Percentiles rank a stretch among this genome's conserved stretches.
These are phyloP conservation scores for Diaporthe destruens DNA, from an alignment of 2,329 filamentous ascomycete genomes.

Conservation along the genomic window DNA sequence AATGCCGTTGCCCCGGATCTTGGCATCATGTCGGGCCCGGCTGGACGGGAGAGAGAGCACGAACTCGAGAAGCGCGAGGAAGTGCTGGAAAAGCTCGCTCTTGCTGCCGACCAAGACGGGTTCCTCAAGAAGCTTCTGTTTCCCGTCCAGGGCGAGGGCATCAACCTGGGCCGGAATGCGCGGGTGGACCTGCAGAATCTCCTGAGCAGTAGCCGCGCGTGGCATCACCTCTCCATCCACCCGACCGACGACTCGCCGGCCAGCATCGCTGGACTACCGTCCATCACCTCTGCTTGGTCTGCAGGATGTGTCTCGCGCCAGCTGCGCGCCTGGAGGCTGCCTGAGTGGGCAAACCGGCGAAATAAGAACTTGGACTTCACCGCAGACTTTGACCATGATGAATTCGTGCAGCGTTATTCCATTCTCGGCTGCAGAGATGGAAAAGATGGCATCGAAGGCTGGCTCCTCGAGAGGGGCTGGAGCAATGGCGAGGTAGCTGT, in stretches of 20 bases:
- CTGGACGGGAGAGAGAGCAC: slow-evolving; percentile 79
- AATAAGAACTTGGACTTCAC: slow-evolving; percentile 95
- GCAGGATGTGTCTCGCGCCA: slow-evolving; percentile 93
- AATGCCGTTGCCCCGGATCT: slow-evolving; percentile 82
- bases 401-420: slow-evolving; percentile 87
- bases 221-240: slow-evolving; percentile 94
- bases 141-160: slow-evolving; percentile 81
- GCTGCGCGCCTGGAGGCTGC: slow-evolving; percentile 90
- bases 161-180: slow-evolving; percentile 81
- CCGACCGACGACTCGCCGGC: slow-evolving; percentile 89
- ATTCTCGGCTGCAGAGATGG: slow-evolving; percentile 90
- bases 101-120: slow-evolving; percentile 83
- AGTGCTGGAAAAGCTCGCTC: slow-evolving; percentile 86
- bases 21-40: slow-evolving; percentile 76
- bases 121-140: slow-evolving; percentile 88
- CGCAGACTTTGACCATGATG: slow-evolving; percentile 93
- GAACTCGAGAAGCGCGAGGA: slow-evolving; percentile 85
- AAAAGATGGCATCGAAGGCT: slow-evolving; percentile 91
- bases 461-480: slow-evolving; percentile 95
- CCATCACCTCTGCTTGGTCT: slow-evolving; percentile 88
- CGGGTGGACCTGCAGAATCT: slow-evolving; percentile 82
- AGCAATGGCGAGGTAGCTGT: slow-evolving; percentile 97
- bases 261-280: slow-evolving; percentile 77
- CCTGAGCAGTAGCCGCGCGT: slow-evolving; percentile 87
- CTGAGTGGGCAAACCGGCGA: slow-evolving; percentile 95